phyloP scores from a whole-genome alignment of 805 yeast genomes.

The Candida ficus region DNA sequence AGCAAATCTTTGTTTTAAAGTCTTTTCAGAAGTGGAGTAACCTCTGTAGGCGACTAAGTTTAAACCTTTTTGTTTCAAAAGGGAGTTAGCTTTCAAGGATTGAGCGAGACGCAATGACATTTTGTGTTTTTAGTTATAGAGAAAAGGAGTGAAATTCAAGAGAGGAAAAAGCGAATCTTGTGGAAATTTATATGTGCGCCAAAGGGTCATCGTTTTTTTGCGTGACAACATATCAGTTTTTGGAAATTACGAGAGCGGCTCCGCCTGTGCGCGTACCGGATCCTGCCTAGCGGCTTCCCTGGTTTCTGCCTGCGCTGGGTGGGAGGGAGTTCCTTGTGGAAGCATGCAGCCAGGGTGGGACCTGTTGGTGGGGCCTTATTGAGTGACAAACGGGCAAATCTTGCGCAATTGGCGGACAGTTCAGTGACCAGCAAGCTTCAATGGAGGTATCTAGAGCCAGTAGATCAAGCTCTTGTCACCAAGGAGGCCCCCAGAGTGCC shows the following conservation, averaged over 20 bases:
- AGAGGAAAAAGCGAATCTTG: not conserved
- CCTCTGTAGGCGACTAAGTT: slow-evolving; percentile 19
- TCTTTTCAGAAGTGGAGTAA: slow-evolving; percentile 35
- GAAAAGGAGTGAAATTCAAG: not conserved
- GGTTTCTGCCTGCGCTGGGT: too few species aligned
- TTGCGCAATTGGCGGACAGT: too few species aligned
- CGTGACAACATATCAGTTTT: too few species aligned
- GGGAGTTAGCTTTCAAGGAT: slow-evolving; percentile 4
- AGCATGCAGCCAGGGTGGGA: slow-evolving; percentile 7
- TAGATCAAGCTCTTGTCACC: too few species aligned
- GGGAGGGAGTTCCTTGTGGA: not conserved
- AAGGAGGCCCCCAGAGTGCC: too few species aligned
- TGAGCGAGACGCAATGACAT: slow-evolving; percentile 12
- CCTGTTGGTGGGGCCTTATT: not conserved
- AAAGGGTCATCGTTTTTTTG: slow-evolving; percentile 3
- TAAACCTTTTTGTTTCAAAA: slow-evolving; percentile 9
- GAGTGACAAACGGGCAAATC: not conserved
- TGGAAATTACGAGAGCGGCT: too few species aligned
- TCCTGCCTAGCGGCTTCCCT: not conserved
- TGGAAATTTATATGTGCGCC: slow-evolving; percentile 1
- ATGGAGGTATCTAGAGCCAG: too few species aligned
- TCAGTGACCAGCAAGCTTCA: too few species aligned
- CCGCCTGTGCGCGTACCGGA: not conserved
- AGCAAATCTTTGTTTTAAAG: slow-evolving; percentile 91
- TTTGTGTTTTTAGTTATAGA: not conserved